These are phyloP conservation scores for Paramyrothecium sp. DNA, from an alignment of 2,329 filamentous ascomycete species.

Conservation along the genomic window DNA sequence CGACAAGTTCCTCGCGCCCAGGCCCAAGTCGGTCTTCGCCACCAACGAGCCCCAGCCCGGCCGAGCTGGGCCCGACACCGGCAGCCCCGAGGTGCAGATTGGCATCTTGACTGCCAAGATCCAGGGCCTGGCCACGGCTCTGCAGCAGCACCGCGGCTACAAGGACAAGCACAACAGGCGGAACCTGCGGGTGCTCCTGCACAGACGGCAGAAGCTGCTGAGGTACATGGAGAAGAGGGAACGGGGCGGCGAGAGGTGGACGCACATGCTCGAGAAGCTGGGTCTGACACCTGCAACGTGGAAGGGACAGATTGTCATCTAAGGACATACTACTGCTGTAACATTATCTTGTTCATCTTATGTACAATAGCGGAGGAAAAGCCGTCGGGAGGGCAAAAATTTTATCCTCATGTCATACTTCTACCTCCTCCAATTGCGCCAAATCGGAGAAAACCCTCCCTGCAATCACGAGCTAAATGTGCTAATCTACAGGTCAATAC, in stretches of 20 bases:
- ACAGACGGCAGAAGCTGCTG: constrained; percentile 84
- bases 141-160: constrained; percentile 66
- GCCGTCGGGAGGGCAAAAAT: not conserved
- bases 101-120: constrained; percentile 96
- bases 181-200: constrained; percentile 80
- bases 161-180: constrained; percentile 95
- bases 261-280: constrained; percentile 77
- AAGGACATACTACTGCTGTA: constrained; percentile 14
- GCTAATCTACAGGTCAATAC: constrained; percentile 42
- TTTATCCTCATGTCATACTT: constrained; percentile 9
- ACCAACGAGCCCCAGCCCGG: constrained; percentile 36
- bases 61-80: constrained; percentile 87
- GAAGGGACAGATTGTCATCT: constrained; percentile 74
- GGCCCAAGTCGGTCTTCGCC: constrained; percentile 46
- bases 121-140: constrained; percentile 69
- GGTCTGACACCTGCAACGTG: constrained; percentile 86
- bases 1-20: constrained; percentile 66
- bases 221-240: constrained; percentile 87
- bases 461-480: constrained; percentile 34
- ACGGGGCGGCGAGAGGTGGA: constrained; percentile 86
- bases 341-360: constrained; percentile 42
- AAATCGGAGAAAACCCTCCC: constrained; percentile 24
- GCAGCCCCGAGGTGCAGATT: constrained; percentile 95
- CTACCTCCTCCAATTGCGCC: constrained; percentile 27
- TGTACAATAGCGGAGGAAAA: constrained; percentile 43